Base-by-base conservation (phyloP, 305 asterid genomes). In the Fraxinus ornus region DNA sequence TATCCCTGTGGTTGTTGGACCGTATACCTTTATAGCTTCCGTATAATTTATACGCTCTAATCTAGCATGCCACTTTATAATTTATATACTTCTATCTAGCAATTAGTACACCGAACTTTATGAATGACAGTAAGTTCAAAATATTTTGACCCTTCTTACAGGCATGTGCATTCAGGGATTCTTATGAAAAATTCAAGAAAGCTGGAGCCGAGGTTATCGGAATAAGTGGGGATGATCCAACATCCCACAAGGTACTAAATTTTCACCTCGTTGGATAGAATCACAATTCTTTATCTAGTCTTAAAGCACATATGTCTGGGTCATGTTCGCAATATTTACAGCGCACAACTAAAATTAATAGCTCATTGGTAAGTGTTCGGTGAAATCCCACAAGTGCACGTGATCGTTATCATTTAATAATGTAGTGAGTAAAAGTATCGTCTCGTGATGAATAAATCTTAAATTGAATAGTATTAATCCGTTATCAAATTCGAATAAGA, bases 91-190 rank as follows among this genome's bases (percentile, higher is more conserved):
- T 15, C 49, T 47, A 76, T 77, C 26, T 6, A 26, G 24, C 37
- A 44, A 9, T 57, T 5, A 77, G 17, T 22, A 47, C 44, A 6
- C 64, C 21, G 49, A 0, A 32, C 37, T 81, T 75, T 62, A 28
- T 41, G 70, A 26, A 74, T 66, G 47, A 62, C 41, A 68, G 24
- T 52, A 60, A 22, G 33, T 66, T 7, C 13, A 66, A 60, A 60
- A 78, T 60, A 82, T 81, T 83, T 86, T 41, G 41, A 75, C 79
- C 7, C 37, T 87, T 79, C 85, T 81, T 82, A 44, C 94, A 96
- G 98, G 99, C 98, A 36, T 96, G 99, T 83, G 96, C 99, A 76
- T 96, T 96, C 86, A 90, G 99, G 86, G 99, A 96, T 88, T 96
- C 99, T 1, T 96, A 96, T 4, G 98, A 94, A 80, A 93, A 94